Evolutionary conservation across 2,329 filamentous ascomycete genomes (phyloP).

Genomic region (Corynespora cassiicola): DNA sequence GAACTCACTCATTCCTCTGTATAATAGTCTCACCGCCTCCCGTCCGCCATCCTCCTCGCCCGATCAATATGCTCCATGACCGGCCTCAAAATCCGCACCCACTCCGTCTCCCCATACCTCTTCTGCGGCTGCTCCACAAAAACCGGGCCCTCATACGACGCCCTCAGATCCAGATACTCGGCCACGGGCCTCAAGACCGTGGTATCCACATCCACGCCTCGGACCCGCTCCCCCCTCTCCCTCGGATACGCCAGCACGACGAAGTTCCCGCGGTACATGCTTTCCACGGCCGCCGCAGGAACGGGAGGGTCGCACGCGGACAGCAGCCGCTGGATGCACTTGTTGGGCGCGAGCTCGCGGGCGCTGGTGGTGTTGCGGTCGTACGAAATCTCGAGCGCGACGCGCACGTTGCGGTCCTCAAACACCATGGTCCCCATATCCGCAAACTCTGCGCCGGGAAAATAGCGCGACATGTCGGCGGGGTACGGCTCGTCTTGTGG

Average conservation of each 20-base stretch:
- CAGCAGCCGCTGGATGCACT: constrained; percentile 1
- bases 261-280: constrained; percentile 11
- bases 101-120: constrained; percentile 11
- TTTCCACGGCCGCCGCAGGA: too few relatives aligned
- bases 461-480: constrained; percentile 4
- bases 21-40: too few relatives aligned
- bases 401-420: constrained; percentile 11
- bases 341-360: constrained; percentile 5
- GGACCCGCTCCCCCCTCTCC: constrained; percentile 13
- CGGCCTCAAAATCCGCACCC: constrained; percentile 3
- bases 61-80: too few relatives aligned
- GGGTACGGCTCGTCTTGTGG: constrained; percentile 4
- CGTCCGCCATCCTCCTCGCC: too few relatives aligned
- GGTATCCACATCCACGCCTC: constrained; percentile 14
- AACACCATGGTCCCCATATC: constrained; percentile 18
- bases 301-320: neutral
- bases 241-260: constrained; percentile 14
- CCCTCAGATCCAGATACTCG: constrained; percentile 17
- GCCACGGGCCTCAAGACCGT: constrained; percentile 8
- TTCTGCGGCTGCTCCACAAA: constrained; percentile 23
- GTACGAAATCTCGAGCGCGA: constrained; percentile 18
- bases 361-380: constrained; percentile 8
- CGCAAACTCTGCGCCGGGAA: neutral
- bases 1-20: too few relatives aligned
- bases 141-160: constrained; percentile 14